Conservation (phyloP, 371 early-diverging fungal genomes). For the Furculomyces boomerangus region DNA sequence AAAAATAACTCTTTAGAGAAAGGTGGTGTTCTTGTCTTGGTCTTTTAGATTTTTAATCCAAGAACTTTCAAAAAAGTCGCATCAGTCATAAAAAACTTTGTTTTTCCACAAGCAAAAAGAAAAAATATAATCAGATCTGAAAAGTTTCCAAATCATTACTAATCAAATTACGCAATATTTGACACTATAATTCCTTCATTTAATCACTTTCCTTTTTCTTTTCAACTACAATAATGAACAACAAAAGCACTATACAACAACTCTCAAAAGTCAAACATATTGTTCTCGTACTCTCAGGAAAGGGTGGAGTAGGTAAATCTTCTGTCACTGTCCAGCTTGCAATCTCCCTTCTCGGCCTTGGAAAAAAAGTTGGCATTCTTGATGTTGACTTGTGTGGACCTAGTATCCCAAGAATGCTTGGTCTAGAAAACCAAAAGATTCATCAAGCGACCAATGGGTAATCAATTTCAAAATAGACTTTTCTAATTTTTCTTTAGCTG, state of each 20-base stretch:
- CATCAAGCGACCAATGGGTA: constrained; percentile 23
- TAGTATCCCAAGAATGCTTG: constrained; percentile 84
- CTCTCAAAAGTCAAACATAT: constrained; percentile 24
- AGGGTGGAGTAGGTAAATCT: constrained; percentile 98
- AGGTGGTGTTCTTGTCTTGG: too few relatives aligned
- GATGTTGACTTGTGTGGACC: constrained; percentile 99
- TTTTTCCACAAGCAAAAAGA: too few relatives aligned
- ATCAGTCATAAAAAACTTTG: too few relatives aligned
- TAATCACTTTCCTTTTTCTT: not conserved
- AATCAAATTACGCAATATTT: too few relatives aligned
- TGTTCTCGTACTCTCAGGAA: constrained; percentile 89
- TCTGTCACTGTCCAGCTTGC: constrained; percentile 73
- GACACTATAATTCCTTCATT: too few relatives aligned
- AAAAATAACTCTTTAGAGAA: too few relatives aligned
- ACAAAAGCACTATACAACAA: constrained; percentile 13
- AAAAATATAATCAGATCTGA: too few relatives aligned
- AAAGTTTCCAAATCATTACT: too few relatives aligned
- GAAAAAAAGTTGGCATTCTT: constrained; percentile 65
- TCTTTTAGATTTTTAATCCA: too few relatives aligned
- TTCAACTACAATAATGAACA: constrained; percentile 18
- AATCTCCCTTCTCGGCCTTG: constrained; percentile 40
- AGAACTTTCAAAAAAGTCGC: too few relatives aligned
- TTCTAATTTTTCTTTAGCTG: constrained; percentile 34
- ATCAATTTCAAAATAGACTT: constrained; percentile 54
- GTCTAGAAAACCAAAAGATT: constrained; percentile 35